phyloP scores from a whole-genome alignment of 768 basidiomycete species.

The Aureoboletus auriporus region DNA sequence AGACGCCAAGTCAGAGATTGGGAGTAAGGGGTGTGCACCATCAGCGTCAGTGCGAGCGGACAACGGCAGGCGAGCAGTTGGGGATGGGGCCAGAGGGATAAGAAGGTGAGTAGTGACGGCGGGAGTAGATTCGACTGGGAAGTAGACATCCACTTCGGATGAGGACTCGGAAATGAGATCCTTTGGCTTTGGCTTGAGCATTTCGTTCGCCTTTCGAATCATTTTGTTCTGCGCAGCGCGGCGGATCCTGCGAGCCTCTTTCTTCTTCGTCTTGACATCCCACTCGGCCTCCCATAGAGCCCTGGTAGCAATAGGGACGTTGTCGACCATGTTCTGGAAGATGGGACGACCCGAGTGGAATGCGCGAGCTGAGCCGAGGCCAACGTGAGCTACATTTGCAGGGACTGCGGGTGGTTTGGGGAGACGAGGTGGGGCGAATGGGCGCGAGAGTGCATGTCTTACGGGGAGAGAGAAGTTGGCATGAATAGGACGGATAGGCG shows the following conservation, averaged over 20 bases:
- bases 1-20: constrained; percentile 46
- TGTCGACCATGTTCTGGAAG: constrained; percentile 77
- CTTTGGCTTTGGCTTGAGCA: constrained; percentile 23
- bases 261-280: constrained; percentile 53
- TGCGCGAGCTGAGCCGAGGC: constrained; percentile 70
- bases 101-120: constrained; percentile 63
- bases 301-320: constrained; percentile 72
- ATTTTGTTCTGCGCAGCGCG: constrained; percentile 20
- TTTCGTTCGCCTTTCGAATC: constrained; percentile 22
- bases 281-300: constrained; percentile 74
- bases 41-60: constrained; percentile 18
- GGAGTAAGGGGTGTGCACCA: constrained; percentile 40
- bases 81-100: constrained; percentile 74
- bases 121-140: constrained; percentile 36
- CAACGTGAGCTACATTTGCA: constrained; percentile 57
- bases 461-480: constrained; percentile 55
- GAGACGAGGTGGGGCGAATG: constrained; percentile 45
- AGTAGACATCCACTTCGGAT: constrained; percentile 60
- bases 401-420: constrained; percentile 54
- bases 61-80: constrained; percentile 62
- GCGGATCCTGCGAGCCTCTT: constrained; percentile 26
- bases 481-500: constrained; percentile 38
- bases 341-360: constrained; percentile 72
- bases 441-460: constrained; percentile 47
- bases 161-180: constrained; percentile 11